Evolutionary conservation across 176 grass and related monocot genomes (phyloP), one percentile per base, ranked within the genome.

Genomic region (Pharus latifolius): DNA sequence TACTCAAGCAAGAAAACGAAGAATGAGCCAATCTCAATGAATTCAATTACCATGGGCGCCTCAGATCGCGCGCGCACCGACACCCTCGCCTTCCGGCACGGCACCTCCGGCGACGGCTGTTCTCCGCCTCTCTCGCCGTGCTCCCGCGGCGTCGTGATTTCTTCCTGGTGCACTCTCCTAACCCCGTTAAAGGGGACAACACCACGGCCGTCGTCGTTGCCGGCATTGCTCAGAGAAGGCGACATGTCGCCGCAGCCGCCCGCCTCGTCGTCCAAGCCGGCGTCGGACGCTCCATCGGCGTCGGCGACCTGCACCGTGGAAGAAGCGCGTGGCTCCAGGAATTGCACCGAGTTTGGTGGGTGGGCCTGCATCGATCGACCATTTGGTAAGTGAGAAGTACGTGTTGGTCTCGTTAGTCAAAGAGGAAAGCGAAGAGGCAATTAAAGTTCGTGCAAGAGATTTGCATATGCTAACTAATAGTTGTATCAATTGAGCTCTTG

Each of bases 41-140:
- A 15, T 2, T 1, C 9, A 57, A 2, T 81, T 91, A 96, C 92
- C 88, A 92, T 96, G 49, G 88, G 88, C 34, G 88, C 92, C 60
- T 96, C 92, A 1, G 92, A 96, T 47, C 92, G 85, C 5, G 92
- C 92, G 0, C 92, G 92, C 58, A 96, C 88, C 2, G 92, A 92
- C 5, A 96, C 92, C 10, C 92, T 86, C 47, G 92, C 72, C 81
- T 96, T 96, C 52, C 85, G 82, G 53, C 80, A 88, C 45, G 85
- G 85, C 73, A 75, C 64, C 82, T 88, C 85, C 20, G 75, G 49
- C 16, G 85, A 40, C 33, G 83, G 77, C 65, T 89, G 85, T 4
- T 7, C 57, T 5, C 29, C 22, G 7, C 65, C 24, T 49, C 41
- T 80, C 51, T 78, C 75, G 51, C 43, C 44, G 52, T 67, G 29